A percentile compares a stretch with the other conserved stretches of the same genome.
These are phyloP conservation scores for Fusarium paranaense DNA, from an alignment of 2,329 filamentous ascomycete genomes.

Conservation along the genomic window DNA sequence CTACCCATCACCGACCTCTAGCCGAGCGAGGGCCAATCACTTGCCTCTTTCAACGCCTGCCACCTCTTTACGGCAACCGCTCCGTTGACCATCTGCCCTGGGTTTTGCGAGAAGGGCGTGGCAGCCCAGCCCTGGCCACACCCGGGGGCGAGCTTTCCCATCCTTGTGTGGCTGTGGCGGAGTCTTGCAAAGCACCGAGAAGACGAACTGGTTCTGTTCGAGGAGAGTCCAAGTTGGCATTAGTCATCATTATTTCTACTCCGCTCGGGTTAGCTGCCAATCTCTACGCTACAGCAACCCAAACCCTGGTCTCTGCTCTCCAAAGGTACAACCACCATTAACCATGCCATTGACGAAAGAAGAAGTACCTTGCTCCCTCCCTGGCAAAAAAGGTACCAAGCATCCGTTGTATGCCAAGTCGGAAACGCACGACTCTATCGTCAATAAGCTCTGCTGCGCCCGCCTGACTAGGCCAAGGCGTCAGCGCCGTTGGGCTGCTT, in stretches of 20 bases:
- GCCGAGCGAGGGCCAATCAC: constrained; percentile 12
- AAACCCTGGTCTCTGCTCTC: background rate
- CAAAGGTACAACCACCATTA: background rate
- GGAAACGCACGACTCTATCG: constrained; percentile 39
- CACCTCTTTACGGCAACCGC: constrained; percentile 9
- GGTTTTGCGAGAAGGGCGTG: too few relatives aligned
- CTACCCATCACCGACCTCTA: background rate
- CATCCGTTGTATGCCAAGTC: constrained; percentile 35
- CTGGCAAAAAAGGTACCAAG: background rate
- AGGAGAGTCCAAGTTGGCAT: background rate
- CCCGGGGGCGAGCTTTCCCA: background rate
- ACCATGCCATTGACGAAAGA: background rate
- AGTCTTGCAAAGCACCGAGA: constrained; percentile 3
- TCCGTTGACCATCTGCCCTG: background rate
- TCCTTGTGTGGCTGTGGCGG: constrained; percentile 27
- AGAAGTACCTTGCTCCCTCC: background rate
- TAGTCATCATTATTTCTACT: background rate
- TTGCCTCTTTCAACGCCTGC: constrained; percentile 25
- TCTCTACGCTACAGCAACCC: background rate
- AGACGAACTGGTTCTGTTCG: background rate
- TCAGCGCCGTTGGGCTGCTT: constrained; percentile 4
- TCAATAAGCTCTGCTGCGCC: constrained; percentile 45
- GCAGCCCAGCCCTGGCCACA: background rate
- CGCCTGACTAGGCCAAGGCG: constrained; percentile 20
- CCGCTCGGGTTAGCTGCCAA: background rate